phyloP scores from a whole-genome alignment of 306 rosid species.

The Urtica urens region DNA sequence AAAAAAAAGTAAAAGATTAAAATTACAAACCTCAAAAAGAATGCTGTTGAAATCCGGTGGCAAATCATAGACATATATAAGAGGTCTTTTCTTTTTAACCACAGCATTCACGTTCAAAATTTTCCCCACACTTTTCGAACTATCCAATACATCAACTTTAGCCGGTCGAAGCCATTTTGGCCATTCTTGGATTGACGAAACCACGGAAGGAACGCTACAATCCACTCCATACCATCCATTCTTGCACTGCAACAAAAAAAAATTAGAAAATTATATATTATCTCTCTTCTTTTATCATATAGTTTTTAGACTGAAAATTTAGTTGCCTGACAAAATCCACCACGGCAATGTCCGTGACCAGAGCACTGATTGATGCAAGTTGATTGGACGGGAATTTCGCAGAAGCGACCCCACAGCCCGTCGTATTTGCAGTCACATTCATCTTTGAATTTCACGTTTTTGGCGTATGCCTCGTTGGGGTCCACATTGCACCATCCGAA shows the following conservation, averaged over 20 bases:
- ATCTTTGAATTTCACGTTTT: slow-evolving; percentile 56
- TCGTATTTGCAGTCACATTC: slow-evolving; percentile 90
- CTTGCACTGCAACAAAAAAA: slow-evolving; percentile 53
- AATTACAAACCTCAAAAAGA: slow-evolving; percentile 75
- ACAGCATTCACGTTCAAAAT: slow-evolving; percentile 36
- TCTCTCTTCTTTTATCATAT: no score
- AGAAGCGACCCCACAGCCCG: slow-evolving; percentile 56
- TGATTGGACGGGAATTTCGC: slow-evolving; percentile 68
- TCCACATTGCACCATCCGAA: slow-evolving; percentile 96
- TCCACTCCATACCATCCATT: slow-evolving; percentile 95
- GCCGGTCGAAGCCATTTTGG: slow-evolving; percentile 95
- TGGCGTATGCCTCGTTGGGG: slow-evolving; percentile 70
- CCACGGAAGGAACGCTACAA: slow-evolving; percentile 80
- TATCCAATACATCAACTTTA: slow-evolving; percentile 46
- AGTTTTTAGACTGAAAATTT: neutral
- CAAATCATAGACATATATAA: slow-evolving; percentile 79
- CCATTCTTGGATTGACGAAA: slow-evolving; percentile 66
- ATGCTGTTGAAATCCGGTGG: slow-evolving; percentile 81
- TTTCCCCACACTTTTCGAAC: slow-evolving; percentile 26
- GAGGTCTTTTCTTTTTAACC: slow-evolving; percentile 80
- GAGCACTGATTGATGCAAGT: slow-evolving; percentile 89
- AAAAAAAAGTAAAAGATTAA: slow-evolving; percentile 16
- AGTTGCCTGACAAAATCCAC: slow-evolving; percentile 86
- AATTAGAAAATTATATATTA: no score
- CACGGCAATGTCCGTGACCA: slow-evolving; percentile 72